Evolutionary conservation across 345 rosid genomes (phyloP).

Genomic region (Eucalyptus cloeziana): DNA sequence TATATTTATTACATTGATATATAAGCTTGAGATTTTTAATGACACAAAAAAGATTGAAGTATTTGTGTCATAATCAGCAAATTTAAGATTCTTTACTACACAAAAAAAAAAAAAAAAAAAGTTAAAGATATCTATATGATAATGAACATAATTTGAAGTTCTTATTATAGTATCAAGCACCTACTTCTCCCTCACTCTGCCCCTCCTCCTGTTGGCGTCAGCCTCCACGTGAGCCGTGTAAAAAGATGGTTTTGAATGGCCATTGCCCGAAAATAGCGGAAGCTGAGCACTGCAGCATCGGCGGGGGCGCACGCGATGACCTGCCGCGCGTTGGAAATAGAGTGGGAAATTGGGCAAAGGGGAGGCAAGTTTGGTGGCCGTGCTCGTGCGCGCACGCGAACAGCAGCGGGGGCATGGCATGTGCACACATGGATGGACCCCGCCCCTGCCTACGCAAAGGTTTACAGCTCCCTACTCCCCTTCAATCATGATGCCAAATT

Average conservation of each 20-base stretch:
- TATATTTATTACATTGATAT: too few relatives aligned
- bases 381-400: not conserved
- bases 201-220: not conserved
- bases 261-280: not conserved
- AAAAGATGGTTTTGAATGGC: not conserved
- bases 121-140: too few relatives aligned
- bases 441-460: not conserved
- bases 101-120: too few relatives aligned
- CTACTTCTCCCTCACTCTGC: not conserved
- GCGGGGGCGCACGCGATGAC: not conserved
- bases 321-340: not conserved
- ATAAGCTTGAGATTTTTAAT: too few relatives aligned
- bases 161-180: not conserved
- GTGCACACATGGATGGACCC: not conserved
- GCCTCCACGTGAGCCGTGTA: not conserved
- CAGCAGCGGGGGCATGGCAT: not conserved
- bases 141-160: not conserved
- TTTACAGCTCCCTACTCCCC: not conserved
- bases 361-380: not conserved
- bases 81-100: too few relatives aligned
- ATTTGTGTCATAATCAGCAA: too few relatives aligned
- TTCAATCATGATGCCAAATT: not conserved
- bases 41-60: too few relatives aligned
- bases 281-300: not conserved
- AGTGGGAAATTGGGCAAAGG: not conserved